A percentile compares a stretch with the other conserved stretches of the same genome.
phyloP scores from a whole-genome alignment of 768 basidiomycete genomes.

The Glaciozyma antarctica region DNA sequence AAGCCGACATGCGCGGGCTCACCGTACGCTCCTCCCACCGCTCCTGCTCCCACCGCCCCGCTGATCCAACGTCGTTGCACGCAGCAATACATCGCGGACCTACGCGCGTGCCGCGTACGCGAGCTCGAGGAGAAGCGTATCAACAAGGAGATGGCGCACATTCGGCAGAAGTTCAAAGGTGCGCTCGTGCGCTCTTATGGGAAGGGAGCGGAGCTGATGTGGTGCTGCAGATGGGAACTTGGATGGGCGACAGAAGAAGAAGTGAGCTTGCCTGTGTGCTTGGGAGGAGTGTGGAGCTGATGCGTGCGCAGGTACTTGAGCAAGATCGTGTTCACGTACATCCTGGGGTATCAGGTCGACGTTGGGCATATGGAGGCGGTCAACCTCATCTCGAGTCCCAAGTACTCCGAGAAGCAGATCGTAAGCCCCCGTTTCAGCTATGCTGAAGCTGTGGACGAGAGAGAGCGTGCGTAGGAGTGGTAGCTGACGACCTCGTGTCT shows the following conservation, averaged over 20 bases:
- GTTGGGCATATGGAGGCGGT: conserved; percentile 99
- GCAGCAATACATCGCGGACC: conserved; percentile 74
- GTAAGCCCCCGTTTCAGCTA: conserved; percentile 48
- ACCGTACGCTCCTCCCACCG: conserved; percentile 6
- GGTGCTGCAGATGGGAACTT: conserved; percentile 41
- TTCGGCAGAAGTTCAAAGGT: conserved; percentile 98
- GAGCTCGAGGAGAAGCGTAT: conserved; percentile 98
- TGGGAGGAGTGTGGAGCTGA: not conserved
- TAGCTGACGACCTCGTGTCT: not conserved
- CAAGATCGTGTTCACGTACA: conserved; percentile 98
- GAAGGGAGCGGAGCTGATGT: not conserved
- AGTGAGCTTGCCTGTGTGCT: conserved; percentile 22
- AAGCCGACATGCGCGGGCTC: conserved; percentile 29
- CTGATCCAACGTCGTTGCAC: not conserved
- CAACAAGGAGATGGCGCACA: conserved; percentile 99
- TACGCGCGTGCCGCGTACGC: conserved; percentile 88
- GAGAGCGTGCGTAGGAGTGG: not conserved
- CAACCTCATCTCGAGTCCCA: conserved; percentile 86
- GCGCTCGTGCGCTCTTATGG: conserved; percentile 2
- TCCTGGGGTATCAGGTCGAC: conserved; percentile 93
- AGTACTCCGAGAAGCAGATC: conserved; percentile 98
- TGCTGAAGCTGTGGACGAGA: too few species aligned
- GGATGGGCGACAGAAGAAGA: conserved; percentile 46
- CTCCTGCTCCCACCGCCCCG: not conserved
- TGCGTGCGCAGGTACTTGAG: conserved; percentile 67